Evolutionary conservation across 225 moss, liverwort and hornwort genomes (phyloP).

Genomic region (Bryum argenteum): DNA sequence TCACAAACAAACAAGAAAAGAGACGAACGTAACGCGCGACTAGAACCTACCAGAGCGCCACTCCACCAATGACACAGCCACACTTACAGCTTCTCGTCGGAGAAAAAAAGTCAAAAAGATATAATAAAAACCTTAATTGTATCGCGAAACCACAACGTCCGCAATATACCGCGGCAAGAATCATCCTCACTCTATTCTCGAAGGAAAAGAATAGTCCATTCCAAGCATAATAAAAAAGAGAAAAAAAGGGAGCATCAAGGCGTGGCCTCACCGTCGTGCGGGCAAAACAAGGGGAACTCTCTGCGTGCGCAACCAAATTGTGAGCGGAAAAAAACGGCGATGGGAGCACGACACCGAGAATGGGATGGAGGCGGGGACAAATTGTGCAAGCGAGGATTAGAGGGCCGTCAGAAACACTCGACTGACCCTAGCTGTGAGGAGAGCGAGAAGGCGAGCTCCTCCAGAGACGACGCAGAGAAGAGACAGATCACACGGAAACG

Average conservation of each 20-base stretch:
- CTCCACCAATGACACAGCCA: not conserved
- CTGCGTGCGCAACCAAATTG: constrained; percentile 20
- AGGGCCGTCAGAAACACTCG: constrained; percentile 5
- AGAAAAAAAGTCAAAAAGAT: too few relatives aligned
- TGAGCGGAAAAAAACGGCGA: constrained; percentile 1
- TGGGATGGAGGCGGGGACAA: not conserved
- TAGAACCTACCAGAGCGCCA: constrained; percentile 14
- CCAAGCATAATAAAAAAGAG: not conserved
- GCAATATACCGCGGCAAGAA: constrained; percentile 20
- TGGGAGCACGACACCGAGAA: constrained; percentile 15
- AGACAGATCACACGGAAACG: constrained; percentile 36
- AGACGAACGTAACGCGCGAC: not conserved
- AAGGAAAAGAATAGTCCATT: not conserved
- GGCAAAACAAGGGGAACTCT: not conserved
- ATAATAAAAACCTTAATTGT: constrained; percentile 20
- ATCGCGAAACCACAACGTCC: constrained; percentile 16
- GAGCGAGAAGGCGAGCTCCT: constrained; percentile 1
- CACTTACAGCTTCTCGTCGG: constrained; percentile 28
- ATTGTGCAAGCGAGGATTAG: not conserved
- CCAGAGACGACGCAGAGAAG: constrained; percentile 11
- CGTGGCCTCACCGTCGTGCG: not conserved
- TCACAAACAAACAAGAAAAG: constrained; percentile 2
- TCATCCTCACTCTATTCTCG: constrained; percentile 8
- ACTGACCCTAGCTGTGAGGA: constrained; percentile 1
- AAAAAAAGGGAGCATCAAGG: not conserved